Evolutionary conservation across 495 filamentous ascomycete species (phyloP).

Genomic region (Penicillium longicatenatum): DNA sequence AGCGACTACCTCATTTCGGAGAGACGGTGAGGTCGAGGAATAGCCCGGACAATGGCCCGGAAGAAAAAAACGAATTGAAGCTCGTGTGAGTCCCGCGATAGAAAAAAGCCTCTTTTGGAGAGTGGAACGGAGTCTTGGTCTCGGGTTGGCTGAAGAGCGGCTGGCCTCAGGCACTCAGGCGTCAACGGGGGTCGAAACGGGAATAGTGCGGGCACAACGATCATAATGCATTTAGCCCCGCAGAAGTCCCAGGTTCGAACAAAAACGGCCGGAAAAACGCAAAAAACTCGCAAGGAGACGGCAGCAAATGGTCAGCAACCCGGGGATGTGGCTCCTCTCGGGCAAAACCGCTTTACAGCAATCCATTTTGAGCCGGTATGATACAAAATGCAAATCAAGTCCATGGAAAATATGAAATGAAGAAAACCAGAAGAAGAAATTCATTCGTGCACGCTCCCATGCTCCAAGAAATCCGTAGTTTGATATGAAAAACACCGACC

Average conservation of each 20-base stretch:
- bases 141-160: slow-evolving; percentile 22
- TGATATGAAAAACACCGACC: slow-evolving; percentile 17
- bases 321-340: slow-evolving; percentile 3
- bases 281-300: neutral
- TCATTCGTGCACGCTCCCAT: slow-evolving; percentile 34
- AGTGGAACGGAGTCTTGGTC: slow-evolving; percentile 31
- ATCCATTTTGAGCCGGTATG: slow-evolving; percentile 7
- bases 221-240: slow-evolving; percentile 41
- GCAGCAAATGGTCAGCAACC: slow-evolving; percentile 9
- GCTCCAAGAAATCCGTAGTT: slow-evolving; percentile 43
- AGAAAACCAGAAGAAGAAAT: slow-evolving; percentile 20
- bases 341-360: slow-evolving; percentile 10
- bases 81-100: slow-evolving; percentile 39
- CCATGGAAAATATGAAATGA: slow-evolving; percentile 20
- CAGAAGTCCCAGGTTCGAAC: neutral
- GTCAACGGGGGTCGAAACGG: slow-evolving; percentile 29
- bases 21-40: slow-evolving; percentile 22
- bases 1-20: slow-evolving; percentile 44
- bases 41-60: slow-evolving; percentile 20
- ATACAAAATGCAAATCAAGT: neutral
- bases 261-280: slow-evolving; percentile 1
- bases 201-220: slow-evolving; percentile 30
- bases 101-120: slow-evolving; percentile 39
- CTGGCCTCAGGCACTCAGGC: slow-evolving; percentile 21
- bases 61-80: slow-evolving; percentile 33